Base-by-base conservation (phyloP, 2,329 filamentous ascomycete genomes). In the Biscogniauxia marginata region DNA sequence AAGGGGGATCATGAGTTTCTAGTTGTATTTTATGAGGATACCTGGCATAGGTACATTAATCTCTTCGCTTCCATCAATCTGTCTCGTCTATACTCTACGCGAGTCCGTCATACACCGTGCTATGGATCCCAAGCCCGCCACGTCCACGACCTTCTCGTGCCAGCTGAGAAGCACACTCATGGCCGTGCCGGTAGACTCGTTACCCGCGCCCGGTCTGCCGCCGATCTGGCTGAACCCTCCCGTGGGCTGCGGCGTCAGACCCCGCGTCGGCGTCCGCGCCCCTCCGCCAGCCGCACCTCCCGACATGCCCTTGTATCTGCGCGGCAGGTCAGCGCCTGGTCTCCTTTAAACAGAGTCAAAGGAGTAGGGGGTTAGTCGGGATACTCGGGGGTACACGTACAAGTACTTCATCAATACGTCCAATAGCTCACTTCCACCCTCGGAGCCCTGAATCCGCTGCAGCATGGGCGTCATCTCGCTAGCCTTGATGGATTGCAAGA, bases 371-470 rank as follows among this genome's bases (percentile, higher is more conserved):
- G 22, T 9, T 4, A 49, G 21, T 45, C 46, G 0, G 34, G 21
- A 25, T 3, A 13, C 6, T 22, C n/a, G n/a, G 50, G 30, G 24
- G 49, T 47, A 22, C 20, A 80, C 89, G 69, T 84, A 97, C 86
- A 97, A 80, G 77, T 97, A 99, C 79, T 99, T 99, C 90, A 96
- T 96, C 73, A 99, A 78, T 51, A 93, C 91, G 74, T 99, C 95
- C 64, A 96, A 78, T 59, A 90, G 83, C 75, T 98, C 95, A 59
- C 85, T 85, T 23, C 95, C 95, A 59, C 90, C 90, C 50, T 89
- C 85, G 9, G 87, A 86, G 57, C 79, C 79, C 76, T 95, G 92
- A 69, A 98, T 89, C 56, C 87, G 84, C 75, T 88, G 86, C 64
- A 99, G 79, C 68, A 98, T 86, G 13, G 91, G 89, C 62, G 87